Conservation (phyloP, 1,284 basidiomycete species). For the Rhizoctonia solani region DNA sequence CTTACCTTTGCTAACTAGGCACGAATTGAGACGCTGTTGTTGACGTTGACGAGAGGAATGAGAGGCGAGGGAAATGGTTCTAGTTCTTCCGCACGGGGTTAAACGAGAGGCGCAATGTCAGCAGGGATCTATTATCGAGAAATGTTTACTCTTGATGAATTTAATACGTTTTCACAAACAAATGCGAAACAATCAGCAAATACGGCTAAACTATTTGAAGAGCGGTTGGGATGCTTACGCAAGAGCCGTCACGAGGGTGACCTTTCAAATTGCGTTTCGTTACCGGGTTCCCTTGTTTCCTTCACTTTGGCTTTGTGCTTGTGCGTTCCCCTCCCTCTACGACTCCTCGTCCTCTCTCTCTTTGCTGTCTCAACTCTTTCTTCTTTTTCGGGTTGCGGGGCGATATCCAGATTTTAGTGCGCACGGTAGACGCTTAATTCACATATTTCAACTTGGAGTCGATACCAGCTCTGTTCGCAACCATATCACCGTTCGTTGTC, state of each 20-base stretch:
- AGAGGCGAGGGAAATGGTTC: slow-evolving; percentile 46
- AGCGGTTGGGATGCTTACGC: slow-evolving; percentile 10
- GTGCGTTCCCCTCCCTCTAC: slow-evolving; percentile 17
- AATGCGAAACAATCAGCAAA: not conserved
- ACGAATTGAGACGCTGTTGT: slow-evolving; percentile 71
- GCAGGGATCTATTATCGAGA: not conserved
- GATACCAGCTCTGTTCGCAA: too few relatives aligned
- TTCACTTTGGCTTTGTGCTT: not conserved
- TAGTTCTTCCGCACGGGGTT: not conserved
- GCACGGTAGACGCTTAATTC: slow-evolving; percentile 26
- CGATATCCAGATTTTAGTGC: slow-evolving; percentile 32
- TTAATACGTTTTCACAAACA: not conserved
- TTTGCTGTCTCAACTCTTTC: slow-evolving; percentile 30
- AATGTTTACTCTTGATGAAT: too few relatives aligned
- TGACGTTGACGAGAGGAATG: slow-evolving; percentile 55
- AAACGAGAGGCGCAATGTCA: slow-evolving; percentile 1
- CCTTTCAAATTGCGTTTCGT: slow-evolving; percentile 28
- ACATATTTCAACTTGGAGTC: slow-evolving; percentile 1
- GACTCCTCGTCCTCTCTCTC: slow-evolving; percentile 11
- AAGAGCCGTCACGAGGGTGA: slow-evolving; percentile 26
- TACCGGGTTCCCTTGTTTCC: slow-evolving; percentile 23
- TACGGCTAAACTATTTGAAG: not conserved
- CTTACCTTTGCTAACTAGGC: slow-evolving; percentile 63
- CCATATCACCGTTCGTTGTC: not conserved
- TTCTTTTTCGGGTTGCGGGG: slow-evolving; percentile 34